These are phyloP conservation scores for Maudiozyma pseudohumilis DNA, from an alignment of 805 yeast species.

Conservation along the genomic window DNA sequence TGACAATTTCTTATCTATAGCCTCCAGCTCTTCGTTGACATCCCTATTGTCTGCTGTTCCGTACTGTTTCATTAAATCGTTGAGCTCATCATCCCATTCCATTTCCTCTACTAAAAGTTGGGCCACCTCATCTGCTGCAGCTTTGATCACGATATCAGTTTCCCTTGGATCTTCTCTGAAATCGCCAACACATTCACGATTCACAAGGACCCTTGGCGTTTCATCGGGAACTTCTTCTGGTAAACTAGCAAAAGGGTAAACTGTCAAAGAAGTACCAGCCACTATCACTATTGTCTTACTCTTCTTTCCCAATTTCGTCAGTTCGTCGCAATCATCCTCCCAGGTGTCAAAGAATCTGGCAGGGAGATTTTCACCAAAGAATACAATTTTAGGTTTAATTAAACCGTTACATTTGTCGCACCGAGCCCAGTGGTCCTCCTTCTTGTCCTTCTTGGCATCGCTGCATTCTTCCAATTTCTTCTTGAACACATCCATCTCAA, in stretches of 20 bases:
- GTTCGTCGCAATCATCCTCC: slow-evolving; percentile 40
- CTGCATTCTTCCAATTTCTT: slow-evolving; percentile 17
- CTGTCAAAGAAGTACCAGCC: slow-evolving; percentile 88
- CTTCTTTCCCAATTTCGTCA: slow-evolving; percentile 26
- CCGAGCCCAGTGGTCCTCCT: slow-evolving; percentile 25
- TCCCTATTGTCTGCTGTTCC: slow-evolving; percentile 1
- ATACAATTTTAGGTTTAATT: slow-evolving; percentile 89
- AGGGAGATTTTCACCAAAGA: slow-evolving; percentile 88
- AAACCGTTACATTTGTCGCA: slow-evolving; percentile 63
- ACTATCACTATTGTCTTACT: slow-evolving; percentile 55
- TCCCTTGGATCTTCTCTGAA: slow-evolving; percentile 44
- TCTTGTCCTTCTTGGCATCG: slow-evolving; percentile 13
- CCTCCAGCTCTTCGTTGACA: slow-evolving; percentile 2
- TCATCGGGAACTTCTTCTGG: slow-evolving; percentile 51
- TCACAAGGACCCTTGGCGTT: slow-evolving; percentile 55
- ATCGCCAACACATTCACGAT: slow-evolving; percentile 71
- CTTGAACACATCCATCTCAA: slow-evolving; percentile 39
- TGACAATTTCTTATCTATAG: slow-evolving; percentile 7
- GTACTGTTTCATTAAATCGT: slow-evolving; percentile 28
- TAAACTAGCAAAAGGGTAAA: slow-evolving; percentile 79
- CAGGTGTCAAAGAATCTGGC: slow-evolving; percentile 53
- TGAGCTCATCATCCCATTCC: slow-evolving; percentile 58
- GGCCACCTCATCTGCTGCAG: slow-evolving; percentile 60
- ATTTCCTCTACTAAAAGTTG: slow-evolving; percentile 39
- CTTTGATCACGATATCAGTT: slow-evolving; percentile 50